Percentiles rank a stretch among this genome's conserved stretches.
phyloP scores from a whole-genome alignment of 805 yeast genomes.

The Grigorovia jiainica region DNA sequence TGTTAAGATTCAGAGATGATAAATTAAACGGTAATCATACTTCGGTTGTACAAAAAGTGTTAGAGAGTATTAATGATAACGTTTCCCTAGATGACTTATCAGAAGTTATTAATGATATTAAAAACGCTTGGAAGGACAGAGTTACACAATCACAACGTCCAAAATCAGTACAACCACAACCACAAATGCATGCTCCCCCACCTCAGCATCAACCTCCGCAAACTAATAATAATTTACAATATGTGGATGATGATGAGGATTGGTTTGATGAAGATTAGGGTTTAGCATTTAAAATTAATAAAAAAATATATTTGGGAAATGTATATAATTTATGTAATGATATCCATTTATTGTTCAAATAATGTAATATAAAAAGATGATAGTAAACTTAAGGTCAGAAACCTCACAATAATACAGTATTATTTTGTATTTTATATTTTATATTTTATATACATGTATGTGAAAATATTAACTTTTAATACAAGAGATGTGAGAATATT shows the following conservation, averaged over 20 bases:
- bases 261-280: constrained; percentile 23
- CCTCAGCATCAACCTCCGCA: constrained; percentile 2
- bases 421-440: too few species aligned
- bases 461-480: too few species aligned
- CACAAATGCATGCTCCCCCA: constrained; percentile 2
- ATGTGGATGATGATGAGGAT: constrained; percentile 27
- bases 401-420: too few species aligned
- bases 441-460: too few species aligned
- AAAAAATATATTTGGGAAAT: neutral
- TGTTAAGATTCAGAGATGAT: constrained; percentile 88
- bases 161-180: constrained; percentile 1
- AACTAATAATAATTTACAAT: constrained; percentile 16
- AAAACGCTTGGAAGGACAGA: constrained; percentile 54
- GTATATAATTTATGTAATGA: neutral
- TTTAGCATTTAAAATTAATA: neutral
- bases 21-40: constrained; percentile 81
- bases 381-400: too few species aligned
- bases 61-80: constrained; percentile 78
- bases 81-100: constrained; percentile 72
- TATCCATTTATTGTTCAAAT: too few species aligned
- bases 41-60: constrained; percentile 69
- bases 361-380: too few species aligned
- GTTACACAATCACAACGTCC: constrained; percentile 13
- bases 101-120: constrained; percentile 46
- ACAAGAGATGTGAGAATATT: too few species aligned